A percentile compares a stretch with the other conserved stretches of the same genome.
phyloP scores from a whole-genome alignment of 768 basidiomycete species.

The Pisolithus orientalis region DNA sequence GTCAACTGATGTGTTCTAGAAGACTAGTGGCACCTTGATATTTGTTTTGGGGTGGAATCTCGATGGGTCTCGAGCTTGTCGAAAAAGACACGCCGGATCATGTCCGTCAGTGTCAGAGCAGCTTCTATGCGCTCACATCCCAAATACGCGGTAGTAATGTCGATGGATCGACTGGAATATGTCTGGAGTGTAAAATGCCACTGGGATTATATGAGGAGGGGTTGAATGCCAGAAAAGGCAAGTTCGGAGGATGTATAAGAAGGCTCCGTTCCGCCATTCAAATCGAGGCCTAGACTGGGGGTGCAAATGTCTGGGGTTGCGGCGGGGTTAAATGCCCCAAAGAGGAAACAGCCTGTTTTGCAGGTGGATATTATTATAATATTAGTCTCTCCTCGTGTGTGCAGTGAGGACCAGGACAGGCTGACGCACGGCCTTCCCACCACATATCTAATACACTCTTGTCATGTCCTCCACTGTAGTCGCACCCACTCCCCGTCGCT shows the following conservation, averaged over 20 bases:
- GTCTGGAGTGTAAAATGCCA: no score
- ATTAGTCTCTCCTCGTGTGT: constrained; percentile 8
- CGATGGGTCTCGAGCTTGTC: no score
- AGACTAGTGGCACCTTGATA: no score
- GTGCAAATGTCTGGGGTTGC: constrained; percentile 1
- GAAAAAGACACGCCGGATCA: no score
- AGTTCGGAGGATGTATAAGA: neutral
- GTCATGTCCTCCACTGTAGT: constrained; percentile 13
- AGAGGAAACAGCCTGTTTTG: neutral
- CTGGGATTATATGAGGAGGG: neutral
- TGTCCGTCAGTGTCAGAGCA: no score
- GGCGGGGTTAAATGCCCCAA: neutral
- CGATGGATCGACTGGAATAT: no score
- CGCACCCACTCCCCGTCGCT: constrained; percentile 12
- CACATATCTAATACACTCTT: neutral
- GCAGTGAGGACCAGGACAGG: neutral
- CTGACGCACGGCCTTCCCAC: neutral
- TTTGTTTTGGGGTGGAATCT: no score
- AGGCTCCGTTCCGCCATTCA: neutral
- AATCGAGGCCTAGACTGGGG: neutral
- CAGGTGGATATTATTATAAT: neutral
- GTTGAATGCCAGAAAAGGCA: neutral
- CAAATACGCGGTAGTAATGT: no score
- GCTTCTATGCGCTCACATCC: no score
- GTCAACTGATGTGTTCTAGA: no score